Evolutionary conservation across 768 basidiomycete genomes (phyloP).

Genomic region (Floccularia luteovirens): DNA sequence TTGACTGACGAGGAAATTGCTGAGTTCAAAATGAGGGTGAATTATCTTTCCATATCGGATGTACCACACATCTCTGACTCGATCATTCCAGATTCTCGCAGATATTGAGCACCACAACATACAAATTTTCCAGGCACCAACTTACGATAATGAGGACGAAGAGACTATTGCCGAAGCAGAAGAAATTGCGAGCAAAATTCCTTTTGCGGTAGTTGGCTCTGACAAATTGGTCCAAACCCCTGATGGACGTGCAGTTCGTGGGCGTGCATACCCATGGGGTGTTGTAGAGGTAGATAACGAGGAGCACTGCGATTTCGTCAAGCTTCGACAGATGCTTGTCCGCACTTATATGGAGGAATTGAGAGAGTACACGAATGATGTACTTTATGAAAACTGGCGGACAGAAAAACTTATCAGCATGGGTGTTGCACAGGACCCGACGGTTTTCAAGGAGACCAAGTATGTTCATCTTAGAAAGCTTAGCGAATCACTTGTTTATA

Average conservation of each 20-base stretch:
- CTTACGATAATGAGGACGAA: slow-evolving; percentile 97
- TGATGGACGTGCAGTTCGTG: slow-evolving; percentile 89
- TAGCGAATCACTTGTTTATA: slow-evolving; percentile 6
- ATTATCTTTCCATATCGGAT: slow-evolving; percentile 10
- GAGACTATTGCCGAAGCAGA: slow-evolving; percentile 96
- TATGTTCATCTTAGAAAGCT: slow-evolving; percentile 23
- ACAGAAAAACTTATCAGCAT: slow-evolving; percentile 93
- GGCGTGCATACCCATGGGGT: slow-evolving; percentile 97
- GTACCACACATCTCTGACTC: slow-evolving; percentile 1
- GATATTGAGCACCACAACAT: slow-evolving; percentile 96
- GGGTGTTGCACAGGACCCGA: slow-evolving; percentile 97
- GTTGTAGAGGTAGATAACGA: slow-evolving; percentile 99
- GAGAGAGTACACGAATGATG: slow-evolving; percentile 92
- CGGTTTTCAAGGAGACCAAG: slow-evolving; percentile 99
- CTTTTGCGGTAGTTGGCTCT: slow-evolving; percentile 97
- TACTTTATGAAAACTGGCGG: slow-evolving; percentile 97
- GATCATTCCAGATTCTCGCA: slow-evolving; percentile 59
- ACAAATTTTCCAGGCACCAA: slow-evolving; percentile 96
- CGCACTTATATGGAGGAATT: slow-evolving; percentile 99
- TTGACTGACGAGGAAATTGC: slow-evolving; percentile 93
- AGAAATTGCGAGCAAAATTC: slow-evolving; percentile 97
- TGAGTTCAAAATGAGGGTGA: slow-evolving; percentile 88
- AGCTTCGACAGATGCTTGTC: slow-evolving; percentile 98
- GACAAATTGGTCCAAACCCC: slow-evolving; percentile 74
- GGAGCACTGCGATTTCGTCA: slow-evolving; percentile 98